Percentiles rank a stretch among this genome's conserved stretches.
These are phyloP conservation scores for Taxillus chinensis DNA, from an alignment of 164 flowering plant genomes.

Conservation along the genomic window DNA sequence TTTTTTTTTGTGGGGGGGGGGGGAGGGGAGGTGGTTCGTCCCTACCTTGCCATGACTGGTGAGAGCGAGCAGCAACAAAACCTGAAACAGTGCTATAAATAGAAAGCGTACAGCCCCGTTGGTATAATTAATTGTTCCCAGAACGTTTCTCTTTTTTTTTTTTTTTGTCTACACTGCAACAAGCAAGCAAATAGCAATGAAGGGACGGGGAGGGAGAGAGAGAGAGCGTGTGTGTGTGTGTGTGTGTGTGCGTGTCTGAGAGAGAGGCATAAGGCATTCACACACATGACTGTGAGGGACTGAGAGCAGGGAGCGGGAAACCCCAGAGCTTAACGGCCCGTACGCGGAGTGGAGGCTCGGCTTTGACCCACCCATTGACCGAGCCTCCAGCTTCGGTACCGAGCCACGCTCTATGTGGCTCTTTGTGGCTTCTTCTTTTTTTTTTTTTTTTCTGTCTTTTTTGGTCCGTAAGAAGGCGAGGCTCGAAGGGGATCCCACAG, in stretches of 20 bases:
- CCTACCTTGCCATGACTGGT: neutral
- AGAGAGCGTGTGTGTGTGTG: too few relatives aligned
- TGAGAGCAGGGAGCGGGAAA: constrained; percentile 26
- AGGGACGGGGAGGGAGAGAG: too few relatives aligned
- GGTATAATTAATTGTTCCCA: neutral
- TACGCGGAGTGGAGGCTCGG: neutral
- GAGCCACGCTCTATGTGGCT: neutral
- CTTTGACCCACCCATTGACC: neutral
- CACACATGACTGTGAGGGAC: neutral
- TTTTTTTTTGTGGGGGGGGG: too few relatives aligned
- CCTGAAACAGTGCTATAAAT: neutral
- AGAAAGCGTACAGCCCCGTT: neutral
- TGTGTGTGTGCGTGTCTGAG: too few relatives aligned
- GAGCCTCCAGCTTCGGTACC: neutral
- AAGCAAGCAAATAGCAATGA: constrained; percentile 2
- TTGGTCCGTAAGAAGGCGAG: neutral
- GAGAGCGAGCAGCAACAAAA: neutral
- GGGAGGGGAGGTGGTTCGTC: too few relatives aligned
- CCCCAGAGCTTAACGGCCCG: constrained; percentile 9
- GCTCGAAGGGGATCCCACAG: neutral
- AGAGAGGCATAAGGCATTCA: too few relatives aligned
- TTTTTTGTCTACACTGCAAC: constrained; percentile 7
- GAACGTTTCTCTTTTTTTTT: neutral
- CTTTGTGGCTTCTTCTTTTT: neutral
- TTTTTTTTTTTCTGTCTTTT: too few relatives aligned